Percentiles rank a stretch among this genome's conserved stretches.
phyloP scores from a whole-genome alignment of 1,139 yeast genomes.

The Hanseniaspora sp. region DNA sequence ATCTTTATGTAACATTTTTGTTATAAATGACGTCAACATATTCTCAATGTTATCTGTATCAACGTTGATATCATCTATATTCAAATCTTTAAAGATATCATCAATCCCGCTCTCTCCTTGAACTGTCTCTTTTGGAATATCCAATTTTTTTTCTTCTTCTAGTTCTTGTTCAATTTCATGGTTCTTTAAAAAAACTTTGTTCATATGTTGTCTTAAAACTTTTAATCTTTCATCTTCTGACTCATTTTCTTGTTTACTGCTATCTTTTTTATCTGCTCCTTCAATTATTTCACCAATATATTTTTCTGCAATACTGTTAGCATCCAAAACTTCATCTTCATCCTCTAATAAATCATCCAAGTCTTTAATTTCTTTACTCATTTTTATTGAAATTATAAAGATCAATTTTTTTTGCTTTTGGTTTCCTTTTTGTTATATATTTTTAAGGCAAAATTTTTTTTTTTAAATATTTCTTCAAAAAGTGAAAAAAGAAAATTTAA shows the following conservation, averaged over 20 bases:
- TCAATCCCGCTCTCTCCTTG: background rate
- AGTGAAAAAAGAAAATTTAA: no score
- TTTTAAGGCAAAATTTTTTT: no score
- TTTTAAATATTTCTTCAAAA: background rate
- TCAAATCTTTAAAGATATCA: background rate
- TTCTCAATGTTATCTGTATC: background rate
- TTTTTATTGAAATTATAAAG: background rate
- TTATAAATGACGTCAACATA: background rate
- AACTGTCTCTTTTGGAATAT: no score
- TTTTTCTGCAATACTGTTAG: background rate
- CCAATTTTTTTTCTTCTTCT: no score
- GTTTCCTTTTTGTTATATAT: no score
- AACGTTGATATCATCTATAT: background rate
- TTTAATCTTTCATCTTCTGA: constrained; percentile 3
- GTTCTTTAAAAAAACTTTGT: constrained; percentile 12
- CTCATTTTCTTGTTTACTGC: background rate
- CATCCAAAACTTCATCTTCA: background rate
- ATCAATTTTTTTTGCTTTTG: background rate
- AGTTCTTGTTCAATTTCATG: constrained; percentile 1
- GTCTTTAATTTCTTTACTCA: constrained; percentile 11
- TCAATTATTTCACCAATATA: background rate
- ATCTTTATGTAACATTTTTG: background rate
- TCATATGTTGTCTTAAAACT: constrained; percentile 3
- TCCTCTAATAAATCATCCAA: constrained; percentile 10
- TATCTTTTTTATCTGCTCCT: background rate